phyloP scores from a whole-genome alignment of 345 rosid species.

The Gynandropsis gynandra region DNA sequence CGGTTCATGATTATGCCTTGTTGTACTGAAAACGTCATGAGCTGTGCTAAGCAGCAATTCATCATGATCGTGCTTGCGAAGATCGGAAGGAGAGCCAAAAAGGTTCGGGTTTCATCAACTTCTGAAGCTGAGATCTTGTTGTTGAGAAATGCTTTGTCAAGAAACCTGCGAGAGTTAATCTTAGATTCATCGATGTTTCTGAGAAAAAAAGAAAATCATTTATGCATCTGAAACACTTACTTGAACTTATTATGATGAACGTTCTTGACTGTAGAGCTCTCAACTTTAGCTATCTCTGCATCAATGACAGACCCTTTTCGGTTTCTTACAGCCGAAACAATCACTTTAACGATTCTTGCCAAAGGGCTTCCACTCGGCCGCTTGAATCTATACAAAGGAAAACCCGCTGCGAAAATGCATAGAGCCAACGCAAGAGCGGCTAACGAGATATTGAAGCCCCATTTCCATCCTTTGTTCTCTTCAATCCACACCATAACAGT shows the following conservation, averaged over 20 bases:
- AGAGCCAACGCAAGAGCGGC: constrained; percentile 28
- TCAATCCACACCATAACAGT: constrained; percentile 60
- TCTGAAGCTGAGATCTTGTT: constrained; percentile 23
- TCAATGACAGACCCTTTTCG: constrained; percentile 26
- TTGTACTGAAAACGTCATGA: constrained; percentile 48
- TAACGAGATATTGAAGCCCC: constrained; percentile 32
- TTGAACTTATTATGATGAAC: constrained; percentile 30
- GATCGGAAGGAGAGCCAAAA: constrained; percentile 49
- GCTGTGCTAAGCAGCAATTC: constrained; percentile 57
- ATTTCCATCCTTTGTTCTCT: constrained; percentile 53
- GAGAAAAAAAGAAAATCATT: background rate
- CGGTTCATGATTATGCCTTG: constrained; percentile 50
- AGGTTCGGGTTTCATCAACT: constrained; percentile 46
- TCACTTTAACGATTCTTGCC: constrained; percentile 35
- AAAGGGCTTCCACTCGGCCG: constrained; percentile 45
- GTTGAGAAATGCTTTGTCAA: constrained; percentile 36
- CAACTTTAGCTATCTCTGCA: constrained; percentile 6
- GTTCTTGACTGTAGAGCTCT: constrained; percentile 18
- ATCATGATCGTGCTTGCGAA: constrained; percentile 54
- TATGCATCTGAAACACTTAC: constrained; percentile 20
- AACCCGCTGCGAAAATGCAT: constrained; percentile 35
- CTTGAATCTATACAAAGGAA: constrained; percentile 39
- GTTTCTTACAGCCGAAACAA: constrained; percentile 39
- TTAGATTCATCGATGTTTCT: background rate
- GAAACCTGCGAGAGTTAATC: constrained; percentile 26